phyloP scores from a whole-genome alignment of 768 basidiomycete species.

The Trichaptum fuscoviolaceum region DNA sequence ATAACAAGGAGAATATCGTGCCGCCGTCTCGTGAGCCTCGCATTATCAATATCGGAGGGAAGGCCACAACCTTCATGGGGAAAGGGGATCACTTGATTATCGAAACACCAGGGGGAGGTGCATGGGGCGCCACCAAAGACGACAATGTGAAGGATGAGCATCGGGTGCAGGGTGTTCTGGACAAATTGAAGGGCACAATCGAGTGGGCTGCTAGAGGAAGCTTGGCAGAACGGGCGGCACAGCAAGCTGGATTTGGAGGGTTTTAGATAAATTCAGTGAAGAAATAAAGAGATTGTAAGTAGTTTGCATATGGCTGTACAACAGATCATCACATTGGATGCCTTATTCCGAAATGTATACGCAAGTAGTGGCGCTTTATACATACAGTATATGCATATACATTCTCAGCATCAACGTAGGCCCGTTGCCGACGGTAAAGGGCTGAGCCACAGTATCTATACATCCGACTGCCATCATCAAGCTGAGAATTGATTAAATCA shows the following conservation, averaged over 20 bases:
- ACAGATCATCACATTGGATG: no score
- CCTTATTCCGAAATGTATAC: not conserved
- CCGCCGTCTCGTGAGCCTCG: slow-evolving; percentile 27
- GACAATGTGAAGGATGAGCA: slow-evolving; percentile 21
- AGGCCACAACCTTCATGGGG: slow-evolving; percentile 83
- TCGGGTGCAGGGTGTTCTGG: slow-evolving; percentile 9
- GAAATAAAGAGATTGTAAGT: no score
- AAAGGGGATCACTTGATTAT: slow-evolving; percentile 78
- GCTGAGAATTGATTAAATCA: no score
- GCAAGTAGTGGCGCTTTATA: not conserved
- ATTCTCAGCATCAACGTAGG: no score
- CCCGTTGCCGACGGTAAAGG: no score
- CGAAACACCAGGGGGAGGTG: slow-evolving; percentile 89
- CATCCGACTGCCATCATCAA: no score
- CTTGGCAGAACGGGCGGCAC: slow-evolving; percentile 55
- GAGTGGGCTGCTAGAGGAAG: slow-evolving; percentile 73
- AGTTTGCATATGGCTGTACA: no score
- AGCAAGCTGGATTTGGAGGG: slow-evolving; percentile 48
- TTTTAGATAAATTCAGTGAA: not conserved
- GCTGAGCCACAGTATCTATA: no score
- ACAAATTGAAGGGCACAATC: slow-evolving; percentile 30
- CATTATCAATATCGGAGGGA: slow-evolving; percentile 84
- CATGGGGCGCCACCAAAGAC: slow-evolving; percentile 52
- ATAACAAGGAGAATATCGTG: not conserved
- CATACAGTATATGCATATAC: not conserved